Evolutionary conservation across 495 filamentous ascomycete genomes (phyloP).

Genomic region (Podospora conica): DNA sequence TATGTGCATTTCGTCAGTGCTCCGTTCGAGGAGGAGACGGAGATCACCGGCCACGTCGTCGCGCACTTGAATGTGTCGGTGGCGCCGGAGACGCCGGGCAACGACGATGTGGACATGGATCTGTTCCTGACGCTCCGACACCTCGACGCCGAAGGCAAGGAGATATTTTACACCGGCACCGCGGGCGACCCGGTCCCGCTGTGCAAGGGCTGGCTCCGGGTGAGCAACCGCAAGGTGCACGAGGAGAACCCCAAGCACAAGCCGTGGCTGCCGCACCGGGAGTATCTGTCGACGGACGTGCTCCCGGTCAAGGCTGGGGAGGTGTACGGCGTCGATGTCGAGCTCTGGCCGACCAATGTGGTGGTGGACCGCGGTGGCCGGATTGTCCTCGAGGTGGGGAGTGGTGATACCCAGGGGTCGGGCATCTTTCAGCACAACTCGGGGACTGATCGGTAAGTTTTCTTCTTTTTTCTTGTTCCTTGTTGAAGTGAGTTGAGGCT

Average conservation of each 20-base stretch:
- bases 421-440: conserved; percentile 54
- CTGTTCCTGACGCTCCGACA: conserved; percentile 59
- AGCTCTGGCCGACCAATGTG: conserved; percentile 65
- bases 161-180: conserved; percentile 60
- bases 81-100: conserved; percentile 31
- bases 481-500: background rate
- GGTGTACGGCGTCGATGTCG: conserved; percentile 58
- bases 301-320: conserved; percentile 47
- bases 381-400: conserved; percentile 52
- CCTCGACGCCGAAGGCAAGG: conserved; percentile 47
- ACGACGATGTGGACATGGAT: conserved; percentile 50
- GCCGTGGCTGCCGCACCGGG: conserved; percentile 50
- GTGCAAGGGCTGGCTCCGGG: conserved; percentile 53
- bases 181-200: conserved; percentile 43
- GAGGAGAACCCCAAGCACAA: conserved; percentile 40
- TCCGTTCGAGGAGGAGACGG: conserved; percentile 51
- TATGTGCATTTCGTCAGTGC: conserved; percentile 48
- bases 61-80: conserved; percentile 57
- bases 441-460: conserved; percentile 26
- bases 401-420: conserved; percentile 56
- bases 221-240: conserved; percentile 49
- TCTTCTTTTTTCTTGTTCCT: background rate
- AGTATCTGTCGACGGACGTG: conserved; percentile 55
- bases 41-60: conserved; percentile 61
- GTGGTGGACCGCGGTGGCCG: conserved; percentile 49